Conservation (phyloP, 441 rosid species). For the Manihot esculenta region DNA sequence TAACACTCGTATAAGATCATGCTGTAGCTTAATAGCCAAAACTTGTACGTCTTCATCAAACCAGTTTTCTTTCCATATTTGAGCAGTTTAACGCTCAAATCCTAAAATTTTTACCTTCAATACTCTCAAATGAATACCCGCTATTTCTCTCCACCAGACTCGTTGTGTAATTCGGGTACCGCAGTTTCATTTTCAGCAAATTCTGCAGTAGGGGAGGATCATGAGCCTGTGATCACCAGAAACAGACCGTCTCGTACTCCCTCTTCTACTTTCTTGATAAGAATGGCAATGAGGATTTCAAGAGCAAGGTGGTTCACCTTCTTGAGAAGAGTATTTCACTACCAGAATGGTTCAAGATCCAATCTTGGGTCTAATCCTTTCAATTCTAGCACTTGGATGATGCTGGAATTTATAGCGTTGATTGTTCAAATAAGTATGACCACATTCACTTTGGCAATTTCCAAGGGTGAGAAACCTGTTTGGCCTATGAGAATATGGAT, state of each 20-base stretch:
- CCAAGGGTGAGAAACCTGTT: constrained; percentile 69
- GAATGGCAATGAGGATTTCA: constrained; percentile 74
- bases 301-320: constrained; percentile 93
- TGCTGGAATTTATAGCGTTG: constrained; percentile 67
- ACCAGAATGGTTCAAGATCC: constrained; percentile 91
- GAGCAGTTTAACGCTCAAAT: constrained; percentile 1
- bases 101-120: constrained; percentile 10
- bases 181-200: constrained; percentile 46
- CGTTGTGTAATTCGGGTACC: constrained; percentile 39
- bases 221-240: constrained; percentile 29
- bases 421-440: constrained; percentile 62
- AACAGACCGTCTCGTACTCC: constrained; percentile 47
- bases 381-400: constrained; percentile 84
- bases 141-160: constrained; percentile 46
- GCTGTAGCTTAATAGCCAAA: constrained; percentile 3
- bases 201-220: constrained; percentile 40
- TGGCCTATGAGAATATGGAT: constrained; percentile 98
- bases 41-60: not conserved
- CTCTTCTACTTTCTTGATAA: constrained; percentile 51
- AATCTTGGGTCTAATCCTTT: constrained; percentile 93
- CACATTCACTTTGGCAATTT: constrained; percentile 61
- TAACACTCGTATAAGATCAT: too few relatives aligned
- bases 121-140: constrained; percentile 52
- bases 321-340: constrained; percentile 90
- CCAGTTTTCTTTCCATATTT: not conserved